These are phyloP conservation scores for Drechslerella stenobrocha DNA, from an alignment of 2,329 filamentous ascomycete species.

Conservation along the genomic window DNA sequence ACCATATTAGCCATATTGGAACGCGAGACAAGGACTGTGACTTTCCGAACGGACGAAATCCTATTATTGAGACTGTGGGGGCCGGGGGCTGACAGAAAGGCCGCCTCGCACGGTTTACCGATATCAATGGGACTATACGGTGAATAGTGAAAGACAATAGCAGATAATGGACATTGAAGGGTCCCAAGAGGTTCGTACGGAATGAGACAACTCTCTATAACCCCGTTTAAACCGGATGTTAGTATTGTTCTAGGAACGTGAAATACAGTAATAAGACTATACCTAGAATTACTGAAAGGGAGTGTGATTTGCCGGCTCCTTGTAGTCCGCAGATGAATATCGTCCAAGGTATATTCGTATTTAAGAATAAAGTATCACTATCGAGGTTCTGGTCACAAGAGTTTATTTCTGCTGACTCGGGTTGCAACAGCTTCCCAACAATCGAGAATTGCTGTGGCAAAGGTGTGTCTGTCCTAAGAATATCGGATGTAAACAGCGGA, in stretches of 20 bases:
- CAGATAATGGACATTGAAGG: slow-evolving; percentile 12
- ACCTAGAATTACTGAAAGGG: slow-evolving; percentile 39
- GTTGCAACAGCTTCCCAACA: neutral
- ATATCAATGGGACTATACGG: slow-evolving; percentile 18
- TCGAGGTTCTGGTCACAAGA: too few relatives aligned
- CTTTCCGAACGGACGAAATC: too few relatives aligned
- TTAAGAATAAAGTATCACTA: slow-evolving; percentile 17
- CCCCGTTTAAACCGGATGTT: neutral
- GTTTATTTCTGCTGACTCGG: too few relatives aligned
- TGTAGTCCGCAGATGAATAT: slow-evolving; percentile 43
- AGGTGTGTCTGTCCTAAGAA: neutral
- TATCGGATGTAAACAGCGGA: neutral
- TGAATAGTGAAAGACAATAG: slow-evolving; percentile 19
- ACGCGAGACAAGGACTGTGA: slow-evolving; percentile 52
- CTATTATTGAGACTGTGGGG: too few relatives aligned
- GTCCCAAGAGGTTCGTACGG: slow-evolving; percentile 22
- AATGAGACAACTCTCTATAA: slow-evolving; percentile 29
- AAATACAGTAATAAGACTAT: neutral
- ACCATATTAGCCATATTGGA: slow-evolving; percentile 51
- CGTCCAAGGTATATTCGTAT: slow-evolving; percentile 29
- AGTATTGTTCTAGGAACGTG: neutral
- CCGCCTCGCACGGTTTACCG: slow-evolving; percentile 38
- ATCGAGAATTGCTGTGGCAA: neutral
- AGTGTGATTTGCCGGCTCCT: slow-evolving; percentile 39
- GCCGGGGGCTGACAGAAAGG: slow-evolving; percentile 25